These are phyloP conservation scores for Schwanniomyces sp. DNA, from an alignment of 805 yeast species.

Conservation along the genomic window DNA sequence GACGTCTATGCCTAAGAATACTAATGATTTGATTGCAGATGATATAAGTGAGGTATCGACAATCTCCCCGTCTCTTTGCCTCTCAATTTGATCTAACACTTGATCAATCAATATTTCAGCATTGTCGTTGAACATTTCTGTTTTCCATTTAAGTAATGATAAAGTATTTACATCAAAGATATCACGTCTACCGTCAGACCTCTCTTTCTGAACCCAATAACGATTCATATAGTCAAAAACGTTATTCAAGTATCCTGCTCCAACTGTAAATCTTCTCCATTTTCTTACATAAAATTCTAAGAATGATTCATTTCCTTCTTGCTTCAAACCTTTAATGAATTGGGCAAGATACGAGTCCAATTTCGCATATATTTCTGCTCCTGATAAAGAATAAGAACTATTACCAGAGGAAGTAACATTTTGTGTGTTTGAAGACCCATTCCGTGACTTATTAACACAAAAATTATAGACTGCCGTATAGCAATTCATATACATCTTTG, in stretches of 20 bases:
- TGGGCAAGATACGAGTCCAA: slow-evolving; percentile 63
- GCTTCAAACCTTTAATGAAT: slow-evolving; percentile 54
- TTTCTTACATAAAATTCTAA: slow-evolving; percentile 80
- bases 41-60: slow-evolving; percentile 67
- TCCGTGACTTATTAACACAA: slow-evolving; percentile 76
- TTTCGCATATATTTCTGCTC: slow-evolving; percentile 82
- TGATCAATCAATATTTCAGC: slow-evolving; percentile 61
- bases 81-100: slow-evolving; percentile 70
- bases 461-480: slow-evolving; percentile 92
- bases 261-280: slow-evolving; percentile 88
- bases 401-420: slow-evolving; percentile 15
- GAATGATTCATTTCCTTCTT: slow-evolving; percentile 62
- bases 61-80: slow-evolving; percentile 76
- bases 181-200: slow-evolving; percentile 88
- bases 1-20: slow-evolving; percentile 84
- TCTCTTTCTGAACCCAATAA: slow-evolving; percentile 96
- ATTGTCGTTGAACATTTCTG: slow-evolving; percentile 71
- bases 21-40: slow-evolving; percentile 81
- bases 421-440: slow-evolving; percentile 11
- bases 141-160: slow-evolving; percentile 85
- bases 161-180: slow-evolving; percentile 90
- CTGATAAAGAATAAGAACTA: slow-evolving; percentile 59
- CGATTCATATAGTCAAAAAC: slow-evolving; percentile 94
- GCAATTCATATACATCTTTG: slow-evolving; percentile 79
- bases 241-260: slow-evolving; percentile 88